Conservation (phyloP, 2,329 filamentous ascomycete species). For the Calonectria crousiana region DNA sequence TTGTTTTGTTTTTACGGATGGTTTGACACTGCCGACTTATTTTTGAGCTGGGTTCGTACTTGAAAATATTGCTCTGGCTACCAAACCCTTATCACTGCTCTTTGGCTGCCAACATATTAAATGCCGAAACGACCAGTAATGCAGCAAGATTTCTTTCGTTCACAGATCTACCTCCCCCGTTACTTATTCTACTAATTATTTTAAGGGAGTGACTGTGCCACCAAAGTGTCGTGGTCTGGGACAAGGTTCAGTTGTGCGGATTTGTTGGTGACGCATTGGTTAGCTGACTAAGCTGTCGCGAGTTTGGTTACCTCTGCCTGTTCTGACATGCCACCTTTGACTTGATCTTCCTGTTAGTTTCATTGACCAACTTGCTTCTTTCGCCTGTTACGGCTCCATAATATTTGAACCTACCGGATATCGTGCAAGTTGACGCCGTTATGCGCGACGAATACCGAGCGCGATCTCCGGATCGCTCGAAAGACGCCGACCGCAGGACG, state of each 20-base stretch:
- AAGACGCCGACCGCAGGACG: conserved; percentile 42
- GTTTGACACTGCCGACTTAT: background rate
- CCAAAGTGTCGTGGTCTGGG: background rate
- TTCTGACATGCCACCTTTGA: conserved; percentile 4
- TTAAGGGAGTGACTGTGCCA: background rate
- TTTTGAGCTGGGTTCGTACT: background rate
- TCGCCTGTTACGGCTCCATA: background rate
- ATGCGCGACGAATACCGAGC: conserved; percentile 60
- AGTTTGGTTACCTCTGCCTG: conserved; percentile 3
- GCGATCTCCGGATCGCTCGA: conserved; percentile 47
- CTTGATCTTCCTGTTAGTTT: background rate
- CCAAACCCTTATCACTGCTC: background rate
- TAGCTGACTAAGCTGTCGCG: conserved; percentile 17
- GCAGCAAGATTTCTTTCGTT: background rate
- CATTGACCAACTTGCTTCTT: background rate
- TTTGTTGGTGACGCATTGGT: background rate
- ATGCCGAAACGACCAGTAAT: background rate
- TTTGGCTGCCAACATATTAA: background rate
- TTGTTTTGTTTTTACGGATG: background rate
- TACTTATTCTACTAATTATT: background rate
- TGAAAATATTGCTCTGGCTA: background rate
- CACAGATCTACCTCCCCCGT: background rate
- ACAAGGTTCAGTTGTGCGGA: background rate
- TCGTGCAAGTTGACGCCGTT: conserved; percentile 41
- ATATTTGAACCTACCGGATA: background rate